Base-by-base conservation (phyloP, 176 grass and related monocot species). In the Saccharum spontaneum region DNA sequence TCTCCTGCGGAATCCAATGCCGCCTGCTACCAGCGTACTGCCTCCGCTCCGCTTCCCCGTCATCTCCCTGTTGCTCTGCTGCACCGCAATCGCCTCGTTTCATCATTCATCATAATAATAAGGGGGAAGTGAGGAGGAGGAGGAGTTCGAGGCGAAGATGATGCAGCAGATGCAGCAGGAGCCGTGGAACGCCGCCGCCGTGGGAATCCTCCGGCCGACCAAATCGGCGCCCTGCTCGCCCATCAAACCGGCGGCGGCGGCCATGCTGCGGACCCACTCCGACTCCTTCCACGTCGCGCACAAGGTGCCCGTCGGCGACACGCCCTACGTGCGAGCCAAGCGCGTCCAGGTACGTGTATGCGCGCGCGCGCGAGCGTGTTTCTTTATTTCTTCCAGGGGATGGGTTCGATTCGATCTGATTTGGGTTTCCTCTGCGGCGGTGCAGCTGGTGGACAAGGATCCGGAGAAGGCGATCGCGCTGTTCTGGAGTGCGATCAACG, bases 401-500 rank as follows among this genome's bases (percentile, higher is more conserved):
- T 37, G 17, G 18, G 6, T 22, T 48, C 39, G 28, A 15, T 55
- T 41, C 31, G 30, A 15, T 75, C 54, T 41, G 39, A 76, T 20
- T n/a, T 76, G 31, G 33, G 6, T 55, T 43, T 73, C 62, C 55
- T 64, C 4, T 10, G 34, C 36, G 43, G 41, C 39, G 24, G 12
- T 45, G 88, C 88, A 99, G 94, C 76, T 99, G 10, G 97, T 99
- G 67, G 97, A 99, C 23, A 99, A 99, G 84, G 97, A 99, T 23
- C 93, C 91, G 10, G 92, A 94, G 86, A 90, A 94, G 67, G 97
- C 97, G 0, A 99, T 99, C 39, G 93, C 87, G 54, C 71, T 99
- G 76, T 99, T 99, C 83, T 99, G 94, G 97, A 82, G 83, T 4
- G 97, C 97, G 52, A 99, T 99, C 88, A 99, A 99, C 48, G 70